Conservation (phyloP, 371 early-diverging fungal genomes). For the Batkoa obscura region DNA sequence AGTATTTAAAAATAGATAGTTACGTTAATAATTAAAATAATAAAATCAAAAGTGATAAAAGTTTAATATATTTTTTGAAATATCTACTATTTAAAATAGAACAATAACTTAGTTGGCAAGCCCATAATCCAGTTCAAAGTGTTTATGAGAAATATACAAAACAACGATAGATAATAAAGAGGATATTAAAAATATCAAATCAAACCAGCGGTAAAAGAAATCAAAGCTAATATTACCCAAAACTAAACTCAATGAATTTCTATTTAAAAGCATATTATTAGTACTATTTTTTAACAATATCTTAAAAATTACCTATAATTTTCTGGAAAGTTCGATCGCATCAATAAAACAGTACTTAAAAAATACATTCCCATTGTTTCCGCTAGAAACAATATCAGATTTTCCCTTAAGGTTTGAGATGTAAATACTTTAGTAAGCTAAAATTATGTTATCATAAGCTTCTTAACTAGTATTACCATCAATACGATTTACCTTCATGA, state of each 20-base stretch:
- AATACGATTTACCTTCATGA: constrained; percentile 33
- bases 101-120: no score
- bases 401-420: constrained; percentile 15
- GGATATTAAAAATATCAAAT: constrained; percentile 69
- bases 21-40: no score
- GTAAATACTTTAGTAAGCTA: background rate
- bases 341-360: constrained; percentile 68
- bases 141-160: constrained; percentile 42
- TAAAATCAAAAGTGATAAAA: no score
- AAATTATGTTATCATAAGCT: background rate
- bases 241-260: constrained; percentile 56
- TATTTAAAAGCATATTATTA: constrained; percentile 7
- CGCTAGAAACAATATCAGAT: constrained; percentile 53
- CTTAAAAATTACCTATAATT: constrained; percentile 37
- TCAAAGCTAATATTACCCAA: constrained; percentile 60
- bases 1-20: no score
- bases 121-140: no score
- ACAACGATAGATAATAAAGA: constrained; percentile 40
- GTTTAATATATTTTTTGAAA: no score
- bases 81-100: no score
- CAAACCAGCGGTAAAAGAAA: constrained; percentile 86
- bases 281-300: no score
- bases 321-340: constrained; percentile 67
- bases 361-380: constrained; percentile 89
- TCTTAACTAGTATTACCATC: no score